Evolutionary conservation across 768 basidiomycete genomes (phyloP), one percentile per base, ranked within the genome.

Genomic region (Daedalea quercina): DNA sequence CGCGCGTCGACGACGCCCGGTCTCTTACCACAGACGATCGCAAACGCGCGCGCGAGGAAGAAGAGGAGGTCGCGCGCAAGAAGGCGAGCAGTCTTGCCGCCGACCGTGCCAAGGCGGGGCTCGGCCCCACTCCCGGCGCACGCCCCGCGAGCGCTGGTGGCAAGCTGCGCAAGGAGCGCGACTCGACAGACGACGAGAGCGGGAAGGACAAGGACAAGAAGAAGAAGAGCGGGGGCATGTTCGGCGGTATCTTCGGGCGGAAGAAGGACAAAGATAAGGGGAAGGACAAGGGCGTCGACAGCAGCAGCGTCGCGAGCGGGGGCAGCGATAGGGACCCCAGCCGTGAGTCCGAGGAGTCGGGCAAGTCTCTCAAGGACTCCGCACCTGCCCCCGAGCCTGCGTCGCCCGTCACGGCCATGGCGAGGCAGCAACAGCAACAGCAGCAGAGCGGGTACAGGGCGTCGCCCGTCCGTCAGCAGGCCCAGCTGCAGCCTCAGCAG

Each of bases 161-260:
- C 25, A 76, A 75, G 55, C 62, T 78, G 47, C 73, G 75, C 55
- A 80, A 78, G 57, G 78, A 77, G 13, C 62, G 70, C 40, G 65
- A 69, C 49, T 60, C 63, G 28, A 63, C 63, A 0, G 64, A 73
- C 47, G 76, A 77, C 31, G 77, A 76, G 22, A 67, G 70, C 24
- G 59, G 59, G 13, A 79, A 75, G 65, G 75, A 79, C 44, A 79
- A 77, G 54, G 56, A 60, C 42, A 66, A 69, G 55, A 82, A 85
- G 70, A 84, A 86, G 69, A 85, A 84, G 70, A 84, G 80, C 51
- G 70, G 81, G 2, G 82, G 87, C 2, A 77, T 97, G 52, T 85
- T 96, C 57, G 76, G 82, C 13, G 76, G 84, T 0, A 62, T 97
- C 46, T 95, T 65, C 60, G 84, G 81, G 68, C 93, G 87, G 67